Base-by-base conservation (phyloP, 768 basidiomycete genomes). In the Boletus speciosus region DNA sequence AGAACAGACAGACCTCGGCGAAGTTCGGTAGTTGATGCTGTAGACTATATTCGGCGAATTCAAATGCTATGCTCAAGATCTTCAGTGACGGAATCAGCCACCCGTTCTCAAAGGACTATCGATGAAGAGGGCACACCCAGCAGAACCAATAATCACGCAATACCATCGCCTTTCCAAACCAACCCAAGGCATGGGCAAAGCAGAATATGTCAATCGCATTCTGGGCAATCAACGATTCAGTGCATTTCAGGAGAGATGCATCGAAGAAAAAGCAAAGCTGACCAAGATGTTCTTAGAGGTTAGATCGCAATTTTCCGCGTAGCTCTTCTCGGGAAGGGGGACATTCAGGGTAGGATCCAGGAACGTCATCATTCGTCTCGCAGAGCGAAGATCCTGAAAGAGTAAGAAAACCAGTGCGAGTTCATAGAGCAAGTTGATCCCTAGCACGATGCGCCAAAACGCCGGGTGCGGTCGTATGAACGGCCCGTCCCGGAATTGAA, bases 141-240 rank as follows among this genome's bases (percentile, higher is more conserved):
- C 92, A 93, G 65, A 93, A 93, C 91, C 91, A 93, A 64, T 94
- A 93, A 64, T 94, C 92, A 23, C 92, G 82, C 64, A 94, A 70
- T 61, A 94, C 86, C 78, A 93, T 80, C 4, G 92, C 91, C 70
- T 94, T 94, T 40, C 91, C 90, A 67, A 91, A 93, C 91, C 91
- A 94, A 6, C 91, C 91, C 45, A 93, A 67, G 37, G 90, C 74
- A 67, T 94, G 91, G 29, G 91, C 91, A 16, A 93, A 60, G 63
- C 90, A 93, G 67, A 94, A 94, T 51, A 93, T 85, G 65, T 94
- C 91, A 31, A 94, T 68, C 5, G 91, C 88, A 63, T 86, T 80
- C 88, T 92, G 58, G 2, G 3, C 39, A 47, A 40, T 47, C 31
- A 25, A 47, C 39, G 19, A 39, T 60, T 50, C 1, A 29, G 7